A percentile compares a stretch with the other conserved stretches of the same genome.
These are phyloP conservation scores for Trichoderma orchidacearum DNA, from an alignment of 495 filamentous ascomycete genomes.

Conservation along the genomic window DNA sequence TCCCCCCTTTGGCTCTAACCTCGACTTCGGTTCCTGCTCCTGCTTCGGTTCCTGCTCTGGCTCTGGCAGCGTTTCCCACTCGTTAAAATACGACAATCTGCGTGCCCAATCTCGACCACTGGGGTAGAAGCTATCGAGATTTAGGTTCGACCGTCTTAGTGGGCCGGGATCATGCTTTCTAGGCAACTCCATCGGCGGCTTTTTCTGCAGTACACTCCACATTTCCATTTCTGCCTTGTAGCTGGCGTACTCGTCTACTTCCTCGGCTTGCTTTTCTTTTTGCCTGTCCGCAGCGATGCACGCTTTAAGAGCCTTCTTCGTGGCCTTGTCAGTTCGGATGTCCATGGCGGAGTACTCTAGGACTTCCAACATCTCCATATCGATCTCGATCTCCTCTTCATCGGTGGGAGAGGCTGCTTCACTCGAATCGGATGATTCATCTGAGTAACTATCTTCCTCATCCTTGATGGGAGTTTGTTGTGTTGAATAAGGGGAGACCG, in stretches of 20 bases:
- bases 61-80: conserved; percentile 2
- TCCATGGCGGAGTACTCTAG: neutral
- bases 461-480: neutral
- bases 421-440: neutral
- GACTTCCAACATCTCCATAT: neutral
- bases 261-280: neutral
- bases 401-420: neutral
- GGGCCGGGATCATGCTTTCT: neutral
- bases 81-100: neutral
- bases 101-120: neutral
- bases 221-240: conserved; percentile 1
- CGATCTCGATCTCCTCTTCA: neutral
- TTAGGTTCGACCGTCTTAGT: neutral
- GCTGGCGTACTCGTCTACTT: neutral
- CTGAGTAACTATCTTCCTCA: neutral
- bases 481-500: neutral
- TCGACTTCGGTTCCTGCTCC: neutral
- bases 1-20: neutral
- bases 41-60: neutral
- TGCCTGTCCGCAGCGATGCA: neutral
- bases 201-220: neutral
- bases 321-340: neutral
- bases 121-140: conserved; percentile 1
- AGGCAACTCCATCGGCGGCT: neutral
- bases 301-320: neutral